Base-by-base conservation (phyloP, 2,329 filamentous ascomycete genomes). In the Aspergillus udagawae region DNA sequence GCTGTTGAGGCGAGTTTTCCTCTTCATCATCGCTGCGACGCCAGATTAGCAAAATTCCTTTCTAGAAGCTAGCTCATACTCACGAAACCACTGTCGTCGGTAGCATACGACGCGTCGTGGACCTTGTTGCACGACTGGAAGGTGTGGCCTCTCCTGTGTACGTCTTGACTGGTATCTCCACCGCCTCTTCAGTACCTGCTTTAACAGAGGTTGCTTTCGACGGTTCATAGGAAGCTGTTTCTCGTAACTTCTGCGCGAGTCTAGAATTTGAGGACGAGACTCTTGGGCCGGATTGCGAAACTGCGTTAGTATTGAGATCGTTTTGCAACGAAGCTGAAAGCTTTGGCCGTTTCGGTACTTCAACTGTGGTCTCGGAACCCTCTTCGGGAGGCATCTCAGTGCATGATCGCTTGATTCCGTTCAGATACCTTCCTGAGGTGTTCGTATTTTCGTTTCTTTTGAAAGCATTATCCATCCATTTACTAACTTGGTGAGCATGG, bases 391-490 rank as follows among this genome's bases (percentile, higher is more conserved):
- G 17, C 28, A 45, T 44, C 17, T 60, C 55, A n/a, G 49, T 51
- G 21, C 38, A 61, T 20, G 49, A 58, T 21, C 59, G 60, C 57
- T 67, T 71, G 14, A 54, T 9, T 17, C 20, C 53, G 12, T 55
- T 64, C 9, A 25, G 20, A 35, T 54, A 51, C 8, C 52, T 47
- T 54, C 38, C 9, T 17, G 49, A 5, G 25, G 49, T 35, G 44
- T 23, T 38, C 28, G 23, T 49, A 9, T 48, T 51, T 35, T 55
- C 14, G 6, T 35, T 44, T 23, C 55, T 64, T 38, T 56, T 56
- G 54, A 76, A 75, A 7, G 62, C 57, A 12, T 64, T 65, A 38
- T 74, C 64, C 68, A 77, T 71, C 65, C 67, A 72, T 17, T 61
- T 55, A 38, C 73, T 76, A 41, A 52, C 23, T 35, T 20, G 25